Percentiles rank a stretch among this genome's conserved stretches.
These are phyloP conservation scores for Lasiosphaeris hirsuta DNA, from an alignment of 495 filamentous ascomycete genomes.

Conservation along the genomic window DNA sequence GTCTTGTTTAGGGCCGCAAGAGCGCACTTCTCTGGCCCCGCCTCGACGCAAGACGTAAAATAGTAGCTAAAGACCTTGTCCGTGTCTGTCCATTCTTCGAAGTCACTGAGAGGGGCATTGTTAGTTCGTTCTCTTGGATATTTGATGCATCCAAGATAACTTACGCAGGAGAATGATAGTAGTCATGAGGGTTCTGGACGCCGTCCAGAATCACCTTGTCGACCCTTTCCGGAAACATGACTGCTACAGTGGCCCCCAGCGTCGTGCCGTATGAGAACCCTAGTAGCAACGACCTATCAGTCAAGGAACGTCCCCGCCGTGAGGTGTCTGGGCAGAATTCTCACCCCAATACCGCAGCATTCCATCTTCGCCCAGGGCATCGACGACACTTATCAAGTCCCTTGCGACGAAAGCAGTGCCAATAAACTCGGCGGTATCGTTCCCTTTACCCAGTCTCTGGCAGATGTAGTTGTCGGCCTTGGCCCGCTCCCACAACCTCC, in stretches of 20 bases:
- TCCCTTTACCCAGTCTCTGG: constrained; percentile 3
- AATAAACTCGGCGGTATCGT: constrained; percentile 27
- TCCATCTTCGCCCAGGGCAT: constrained; percentile 42
- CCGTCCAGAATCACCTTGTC: constrained; percentile 42
- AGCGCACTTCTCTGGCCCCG: constrained; percentile 1
- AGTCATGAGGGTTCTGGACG: constrained; percentile 39
- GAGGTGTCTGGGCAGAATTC: neutral
- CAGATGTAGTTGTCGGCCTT: constrained; percentile 18
- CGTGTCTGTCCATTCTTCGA: constrained; percentile 28
- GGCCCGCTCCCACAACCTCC: constrained; percentile 21
- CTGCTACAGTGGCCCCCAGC: constrained; percentile 38
- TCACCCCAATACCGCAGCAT: constrained; percentile 46
- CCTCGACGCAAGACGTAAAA: constrained; percentile 24
- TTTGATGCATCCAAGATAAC: neutral
- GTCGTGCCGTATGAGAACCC: constrained; percentile 45
- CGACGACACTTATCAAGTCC: constrained; percentile 43
- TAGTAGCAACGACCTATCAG: neutral
- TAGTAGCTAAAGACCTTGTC: constrained; percentile 34
- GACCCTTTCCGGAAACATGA: constrained; percentile 47
- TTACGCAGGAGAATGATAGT: constrained; percentile 32
- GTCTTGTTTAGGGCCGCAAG: constrained; percentile 26
- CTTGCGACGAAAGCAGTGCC: constrained; percentile 40
- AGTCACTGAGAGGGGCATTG: constrained; percentile 10
- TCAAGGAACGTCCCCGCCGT: neutral
- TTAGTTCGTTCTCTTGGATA: neutral